Evolutionary conservation across 2,329 filamentous ascomycete species (phyloP).

Genomic region (Orbilia brochopaga): DNA sequence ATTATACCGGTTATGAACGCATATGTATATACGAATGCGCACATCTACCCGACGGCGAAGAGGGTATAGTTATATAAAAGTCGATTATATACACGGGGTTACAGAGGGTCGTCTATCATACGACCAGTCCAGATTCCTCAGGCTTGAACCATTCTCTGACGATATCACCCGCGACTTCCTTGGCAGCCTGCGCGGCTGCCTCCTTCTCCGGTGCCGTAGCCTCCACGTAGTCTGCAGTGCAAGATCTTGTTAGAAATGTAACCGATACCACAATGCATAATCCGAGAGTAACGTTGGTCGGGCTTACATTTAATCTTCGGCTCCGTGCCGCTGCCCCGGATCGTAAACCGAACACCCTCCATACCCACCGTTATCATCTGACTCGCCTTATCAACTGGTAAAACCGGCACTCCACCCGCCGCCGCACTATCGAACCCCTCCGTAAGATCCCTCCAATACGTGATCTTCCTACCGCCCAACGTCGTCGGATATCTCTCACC

Average conservation of each 20-base stretch:
- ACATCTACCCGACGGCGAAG: neutral
- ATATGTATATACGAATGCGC: neutral
- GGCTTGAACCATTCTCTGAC: conserved; percentile 62
- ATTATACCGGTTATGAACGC: too few relatives aligned
- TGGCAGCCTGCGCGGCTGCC: conserved; percentile 60
- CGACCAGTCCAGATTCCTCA: conserved; percentile 53
- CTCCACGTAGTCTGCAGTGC: conserved; percentile 62
- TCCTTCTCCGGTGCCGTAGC: conserved; percentile 59
- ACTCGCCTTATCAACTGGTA: conserved; percentile 65
- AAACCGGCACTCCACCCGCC: conserved; percentile 62
- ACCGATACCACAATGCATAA: neutral
- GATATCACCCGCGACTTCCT: conserved; percentile 61
- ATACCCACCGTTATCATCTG: conserved; percentile 71
- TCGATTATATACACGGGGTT: conserved; percentile 12
- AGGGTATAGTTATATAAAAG: neutral
- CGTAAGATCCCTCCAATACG: conserved; percentile 69
- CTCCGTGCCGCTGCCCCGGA: conserved; percentile 69
- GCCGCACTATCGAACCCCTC: conserved; percentile 67
- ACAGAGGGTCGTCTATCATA: conserved; percentile 7
- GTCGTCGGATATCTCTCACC: conserved; percentile 58
- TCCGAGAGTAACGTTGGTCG: neutral
- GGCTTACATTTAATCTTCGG: conserved; percentile 69
- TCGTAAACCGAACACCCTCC: conserved; percentile 66
- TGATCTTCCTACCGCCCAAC: conserved; percentile 64
- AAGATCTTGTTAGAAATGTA: neutral